These are phyloP conservation scores for Sarcodon sp. DNA, from an alignment of 768 basidiomycete species.

Conservation along the genomic window DNA sequence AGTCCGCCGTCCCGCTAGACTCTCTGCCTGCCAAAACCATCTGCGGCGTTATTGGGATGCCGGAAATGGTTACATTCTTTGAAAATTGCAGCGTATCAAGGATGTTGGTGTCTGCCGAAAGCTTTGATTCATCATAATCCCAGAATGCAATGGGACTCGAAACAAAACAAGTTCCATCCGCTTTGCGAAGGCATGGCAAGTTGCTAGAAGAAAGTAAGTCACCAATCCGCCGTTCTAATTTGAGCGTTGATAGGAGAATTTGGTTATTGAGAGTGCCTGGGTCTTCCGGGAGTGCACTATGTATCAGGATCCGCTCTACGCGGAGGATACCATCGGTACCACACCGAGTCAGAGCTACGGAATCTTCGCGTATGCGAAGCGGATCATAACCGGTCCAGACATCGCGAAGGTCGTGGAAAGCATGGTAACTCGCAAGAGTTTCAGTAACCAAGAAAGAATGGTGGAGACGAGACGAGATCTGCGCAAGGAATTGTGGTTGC, in stretches of 20 bases:
- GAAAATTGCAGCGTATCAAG: constrained; percentile 41
- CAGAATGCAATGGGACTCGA: constrained; percentile 70
- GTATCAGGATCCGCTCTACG: constrained; percentile 65
- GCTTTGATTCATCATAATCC: constrained; percentile 42
- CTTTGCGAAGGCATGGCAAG: constrained; percentile 40
- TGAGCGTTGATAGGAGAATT: constrained; percentile 49
- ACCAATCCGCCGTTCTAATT: constrained; percentile 47
- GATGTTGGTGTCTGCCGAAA: constrained; percentile 43
- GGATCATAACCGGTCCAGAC: constrained; percentile 58
- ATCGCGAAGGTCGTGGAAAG: constrained; percentile 52
- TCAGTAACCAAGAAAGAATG: constrained; percentile 46
- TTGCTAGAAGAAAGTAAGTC: constrained; percentile 26
- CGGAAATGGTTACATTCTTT: constrained; percentile 44
- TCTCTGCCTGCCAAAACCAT: constrained; percentile 73
- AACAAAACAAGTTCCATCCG: constrained; percentile 48
- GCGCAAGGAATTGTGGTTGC: constrained; percentile 40
- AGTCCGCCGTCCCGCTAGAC: constrained; percentile 32
- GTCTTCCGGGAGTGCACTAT: constrained; percentile 30
- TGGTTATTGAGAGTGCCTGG: constrained; percentile 45
- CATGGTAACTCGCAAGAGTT: constrained; percentile 36
- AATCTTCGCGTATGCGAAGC: constrained; percentile 56
- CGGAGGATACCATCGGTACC: constrained; percentile 57
- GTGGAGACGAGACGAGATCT: constrained; percentile 45
- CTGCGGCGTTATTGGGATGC: constrained; percentile 51
- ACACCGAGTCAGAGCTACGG: constrained; percentile 60